Conservation (phyloP, 1,284 basidiomycete species). For the Puccinia sorghi region DNA sequence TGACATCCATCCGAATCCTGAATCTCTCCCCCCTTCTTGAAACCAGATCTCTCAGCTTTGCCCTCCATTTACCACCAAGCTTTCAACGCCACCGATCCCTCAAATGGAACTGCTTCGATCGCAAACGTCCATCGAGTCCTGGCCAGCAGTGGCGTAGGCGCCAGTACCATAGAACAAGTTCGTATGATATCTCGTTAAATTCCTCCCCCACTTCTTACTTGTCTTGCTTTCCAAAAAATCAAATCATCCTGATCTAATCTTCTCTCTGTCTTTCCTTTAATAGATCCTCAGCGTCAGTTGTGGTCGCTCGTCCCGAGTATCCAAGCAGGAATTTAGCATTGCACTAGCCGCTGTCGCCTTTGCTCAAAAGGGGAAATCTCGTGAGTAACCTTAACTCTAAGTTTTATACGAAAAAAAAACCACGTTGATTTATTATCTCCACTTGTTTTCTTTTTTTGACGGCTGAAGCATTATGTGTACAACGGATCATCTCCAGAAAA, state of each 20-base stretch:
- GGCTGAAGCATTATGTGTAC: constrained; percentile 24
- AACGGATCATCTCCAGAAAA: constrained; percentile 33
- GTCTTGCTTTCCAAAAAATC: neutral
- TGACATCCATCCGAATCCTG: neutral
- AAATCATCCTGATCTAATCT: constrained; percentile 12
- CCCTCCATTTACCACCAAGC: constrained; percentile 74
- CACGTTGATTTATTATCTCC: constrained; percentile 11
- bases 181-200: constrained; percentile 51
- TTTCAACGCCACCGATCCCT: constrained; percentile 70
- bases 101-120: constrained; percentile 73
- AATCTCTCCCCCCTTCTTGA: neutral
- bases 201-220: neutral
- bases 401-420: neutral
- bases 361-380: constrained; percentile 72
- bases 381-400: constrained; percentile 17
- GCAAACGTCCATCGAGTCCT: constrained; percentile 76
- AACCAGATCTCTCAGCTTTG: constrained; percentile 71
- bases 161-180: constrained; percentile 77
- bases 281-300: constrained; percentile 76
- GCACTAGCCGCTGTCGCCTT: constrained; percentile 79
- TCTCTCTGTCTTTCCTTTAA: neutral
- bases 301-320: constrained; percentile 69
- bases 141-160: constrained; percentile 72
- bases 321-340: constrained; percentile 81
- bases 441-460: neutral